Evolutionary conservation across 441 rosid species (phyloP).

Genomic region (Breynia disticha): DNA sequence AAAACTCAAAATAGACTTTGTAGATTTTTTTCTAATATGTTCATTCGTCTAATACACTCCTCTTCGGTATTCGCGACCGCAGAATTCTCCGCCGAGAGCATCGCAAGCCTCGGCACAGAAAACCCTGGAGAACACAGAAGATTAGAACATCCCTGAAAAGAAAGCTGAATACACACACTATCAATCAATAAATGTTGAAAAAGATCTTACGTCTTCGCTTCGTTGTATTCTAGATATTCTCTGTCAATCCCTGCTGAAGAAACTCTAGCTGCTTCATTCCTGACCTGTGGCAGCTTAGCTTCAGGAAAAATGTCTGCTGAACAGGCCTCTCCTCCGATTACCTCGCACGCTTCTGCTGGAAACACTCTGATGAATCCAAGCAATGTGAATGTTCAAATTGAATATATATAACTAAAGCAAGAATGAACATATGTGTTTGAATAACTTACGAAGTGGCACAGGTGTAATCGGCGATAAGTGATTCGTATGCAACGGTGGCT

Average conservation of each 20-base stretch:
- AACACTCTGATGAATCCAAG: conserved; percentile 36
- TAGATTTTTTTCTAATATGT: background rate
- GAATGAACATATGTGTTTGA: background rate
- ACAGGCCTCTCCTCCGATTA: conserved; percentile 67
- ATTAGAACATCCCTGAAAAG: no score
- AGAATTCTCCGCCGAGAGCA: conserved; percentile 82
- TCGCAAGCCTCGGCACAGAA: conserved; percentile 73
- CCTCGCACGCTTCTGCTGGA: conserved; percentile 86
- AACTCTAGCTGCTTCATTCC: conserved; percentile 14
- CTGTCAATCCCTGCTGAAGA: conserved; percentile 39
- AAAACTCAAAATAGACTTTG: no score
- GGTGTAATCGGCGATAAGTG: conserved; percentile 44
- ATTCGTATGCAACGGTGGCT: background rate
- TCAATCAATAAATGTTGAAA: no score
- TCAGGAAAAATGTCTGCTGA: conserved; percentile 58
- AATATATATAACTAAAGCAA: background rate
- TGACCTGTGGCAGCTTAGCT: conserved; percentile 32
- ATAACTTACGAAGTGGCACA: conserved; percentile 49
- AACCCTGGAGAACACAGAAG: conserved; percentile 32
- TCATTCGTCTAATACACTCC: conserved; percentile 37
- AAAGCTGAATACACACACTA: no score
- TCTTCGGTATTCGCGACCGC: conserved; percentile 49
- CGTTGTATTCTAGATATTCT: conserved; percentile 54
- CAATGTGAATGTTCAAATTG: background rate
- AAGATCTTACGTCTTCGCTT: conserved; percentile 41